phyloP scores from a whole-genome alignment of 2,329 filamentous ascomycete species.

The Leptographium lundbergii region DNA sequence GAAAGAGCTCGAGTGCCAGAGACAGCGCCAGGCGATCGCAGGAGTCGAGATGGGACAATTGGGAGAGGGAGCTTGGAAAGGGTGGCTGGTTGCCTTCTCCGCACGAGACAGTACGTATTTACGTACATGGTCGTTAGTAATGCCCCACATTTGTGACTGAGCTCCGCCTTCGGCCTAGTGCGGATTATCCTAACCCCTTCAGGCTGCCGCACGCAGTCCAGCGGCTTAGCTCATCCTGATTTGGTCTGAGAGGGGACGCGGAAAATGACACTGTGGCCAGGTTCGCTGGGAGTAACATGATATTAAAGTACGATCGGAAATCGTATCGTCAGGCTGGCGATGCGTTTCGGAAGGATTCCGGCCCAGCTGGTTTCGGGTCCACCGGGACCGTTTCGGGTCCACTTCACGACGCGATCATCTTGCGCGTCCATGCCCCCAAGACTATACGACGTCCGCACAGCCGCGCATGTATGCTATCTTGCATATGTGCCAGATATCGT shows the following conservation, averaged over 20 bases:
- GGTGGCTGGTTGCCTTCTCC: neutral
- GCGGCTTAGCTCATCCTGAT: neutral
- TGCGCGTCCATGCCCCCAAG: no score
- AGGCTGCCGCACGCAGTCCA: neutral
- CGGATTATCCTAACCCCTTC: neutral
- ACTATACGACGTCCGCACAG: no score
- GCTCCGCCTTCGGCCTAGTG: neutral
- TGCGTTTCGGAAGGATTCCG: no score
- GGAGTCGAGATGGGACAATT: neutral
- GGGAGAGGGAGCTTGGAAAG: neutral
- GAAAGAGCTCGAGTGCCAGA: conserved; percentile 1
- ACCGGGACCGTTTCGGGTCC: no score
- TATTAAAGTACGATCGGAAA: no score
- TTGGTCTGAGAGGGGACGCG: neutral
- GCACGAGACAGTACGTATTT: neutral
- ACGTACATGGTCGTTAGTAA: neutral
- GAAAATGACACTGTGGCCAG: no score
- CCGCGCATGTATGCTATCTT: no score
- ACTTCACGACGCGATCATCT: neutral
- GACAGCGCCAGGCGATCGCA: neutral
- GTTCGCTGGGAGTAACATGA: no score
- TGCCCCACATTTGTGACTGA: neutral
- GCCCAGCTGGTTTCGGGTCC: no score
- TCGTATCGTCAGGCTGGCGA: no score
- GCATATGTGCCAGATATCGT: neutral